Evolutionary conservation across 768 basidiomycete species (phyloP).

Genomic region (Termitomyces sp.): DNA sequence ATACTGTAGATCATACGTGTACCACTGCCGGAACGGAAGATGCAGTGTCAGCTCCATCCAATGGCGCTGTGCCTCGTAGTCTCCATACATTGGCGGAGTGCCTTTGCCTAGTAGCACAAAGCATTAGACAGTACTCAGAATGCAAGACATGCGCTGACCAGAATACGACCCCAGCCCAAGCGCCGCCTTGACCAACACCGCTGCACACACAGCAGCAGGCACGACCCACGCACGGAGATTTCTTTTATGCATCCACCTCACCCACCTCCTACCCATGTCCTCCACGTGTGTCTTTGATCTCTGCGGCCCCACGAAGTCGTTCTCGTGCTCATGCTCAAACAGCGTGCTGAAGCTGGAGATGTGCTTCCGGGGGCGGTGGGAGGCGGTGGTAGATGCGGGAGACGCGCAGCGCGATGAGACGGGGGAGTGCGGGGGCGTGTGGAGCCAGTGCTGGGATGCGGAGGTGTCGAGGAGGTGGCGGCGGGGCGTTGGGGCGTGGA

Average conservation of each 20-base stretch:
- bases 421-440: constrained; percentile 42
- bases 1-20: constrained; percentile 82
- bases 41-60: constrained; percentile 93
- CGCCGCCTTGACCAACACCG: constrained; percentile 61
- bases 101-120: constrained; percentile 44
- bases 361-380: constrained; percentile 11
- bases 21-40: constrained; percentile 77
- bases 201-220: constrained; percentile 49
- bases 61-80: constrained; percentile 92
- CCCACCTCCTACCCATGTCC: constrained; percentile 47
- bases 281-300: constrained; percentile 21
- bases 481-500: constrained; percentile 64
- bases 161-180: constrained; percentile 80
- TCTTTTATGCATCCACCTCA: constrained; percentile 78
- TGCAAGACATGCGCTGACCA: constrained; percentile 46
- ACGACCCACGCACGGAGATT: constrained; percentile 59
- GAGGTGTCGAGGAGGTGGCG: constrained; percentile 60
- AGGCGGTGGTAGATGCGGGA: constrained; percentile 32
- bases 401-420: constrained; percentile 46
- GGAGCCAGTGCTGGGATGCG: constrained; percentile 61
- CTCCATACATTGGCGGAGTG: constrained; percentile 83
- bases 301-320: not conserved
- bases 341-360: constrained; percentile 42
- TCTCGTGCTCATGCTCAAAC: constrained; percentile 27
- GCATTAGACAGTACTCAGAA: not conserved